Evolutionary conservation across 768 basidiomycete genomes (phyloP).

Genomic region (Daedaleopsis sinensis): DNA sequence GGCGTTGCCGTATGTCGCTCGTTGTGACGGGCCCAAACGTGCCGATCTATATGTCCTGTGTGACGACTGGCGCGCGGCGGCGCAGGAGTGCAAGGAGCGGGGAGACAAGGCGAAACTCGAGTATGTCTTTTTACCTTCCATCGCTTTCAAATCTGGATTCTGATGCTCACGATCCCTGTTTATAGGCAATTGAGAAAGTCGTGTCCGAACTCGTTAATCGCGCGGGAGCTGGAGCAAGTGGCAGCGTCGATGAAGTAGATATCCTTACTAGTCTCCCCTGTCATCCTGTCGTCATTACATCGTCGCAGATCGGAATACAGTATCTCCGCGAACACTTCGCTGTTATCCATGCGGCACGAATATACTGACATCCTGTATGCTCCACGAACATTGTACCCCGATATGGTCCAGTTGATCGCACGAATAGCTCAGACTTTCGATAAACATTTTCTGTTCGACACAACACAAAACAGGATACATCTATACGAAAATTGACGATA

Average conservation of each 20-base stretch:
- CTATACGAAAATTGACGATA: no score
- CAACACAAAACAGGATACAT: no score
- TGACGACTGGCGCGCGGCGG: conserved; percentile 89
- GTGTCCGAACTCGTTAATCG: conserved; percentile 81
- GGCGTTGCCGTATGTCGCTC: conserved; percentile 75
- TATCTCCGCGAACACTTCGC: no score
- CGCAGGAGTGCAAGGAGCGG: conserved; percentile 86
- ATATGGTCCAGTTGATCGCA: no score
- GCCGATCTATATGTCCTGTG: conserved; percentile 89
- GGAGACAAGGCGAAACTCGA: conserved; percentile 83
- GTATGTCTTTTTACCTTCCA: conserved; percentile 52
- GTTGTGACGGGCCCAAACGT: conserved; percentile 82
- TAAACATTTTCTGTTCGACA: no score
- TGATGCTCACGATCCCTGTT: conserved; percentile 9
- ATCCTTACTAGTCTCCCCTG: background rate
- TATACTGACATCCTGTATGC: no score
- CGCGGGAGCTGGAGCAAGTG: conserved; percentile 69
- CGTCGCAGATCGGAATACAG: no score
- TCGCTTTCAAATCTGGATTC: background rate
- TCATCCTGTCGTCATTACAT: no score
- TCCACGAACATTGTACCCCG: no score
- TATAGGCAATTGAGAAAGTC: conserved; percentile 68
- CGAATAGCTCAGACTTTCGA: no score
- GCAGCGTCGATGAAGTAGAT: conserved; percentile 64
- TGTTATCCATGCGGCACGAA: no score